Percentiles rank a stretch among this genome's conserved stretches.
These are phyloP conservation scores for Quercus suber DNA, from an alignment of 306 rosid species.

Conservation along the genomic window DNA sequence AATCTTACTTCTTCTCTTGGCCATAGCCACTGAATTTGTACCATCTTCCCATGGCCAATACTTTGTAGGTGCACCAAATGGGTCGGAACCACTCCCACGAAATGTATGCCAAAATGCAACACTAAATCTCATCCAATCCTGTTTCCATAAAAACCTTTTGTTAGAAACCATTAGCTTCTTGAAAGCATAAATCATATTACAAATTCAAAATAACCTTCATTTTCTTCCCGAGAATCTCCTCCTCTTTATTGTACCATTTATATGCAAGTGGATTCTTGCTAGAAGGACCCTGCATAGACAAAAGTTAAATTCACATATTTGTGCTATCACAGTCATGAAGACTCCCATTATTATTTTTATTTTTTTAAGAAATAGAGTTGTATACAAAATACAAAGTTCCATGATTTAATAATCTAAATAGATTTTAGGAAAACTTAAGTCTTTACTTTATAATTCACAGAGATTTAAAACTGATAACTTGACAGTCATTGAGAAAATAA, in stretches of 20 bases:
- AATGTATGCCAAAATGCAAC: constrained; percentile 99
- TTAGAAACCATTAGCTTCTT: constrained; percentile 19
- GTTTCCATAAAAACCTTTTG: constrained; percentile 6
- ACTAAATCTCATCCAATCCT: constrained; percentile 98
- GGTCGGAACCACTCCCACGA: constrained; percentile 90
- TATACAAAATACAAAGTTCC: neutral
- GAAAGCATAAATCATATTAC: neutral
- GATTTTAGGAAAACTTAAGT: neutral
- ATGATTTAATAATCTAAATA: neutral
- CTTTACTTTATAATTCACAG: neutral
- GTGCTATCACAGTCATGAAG: neutral
- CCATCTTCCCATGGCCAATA: constrained; percentile 98
- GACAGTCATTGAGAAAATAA: neutral
- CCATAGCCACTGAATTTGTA: constrained; percentile 84
- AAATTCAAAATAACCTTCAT: constrained; percentile 71
- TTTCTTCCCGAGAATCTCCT: constrained; percentile 85
- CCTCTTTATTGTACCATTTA: constrained; percentile 87
- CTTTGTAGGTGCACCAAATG: constrained; percentile 88
- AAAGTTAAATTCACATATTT: neutral
- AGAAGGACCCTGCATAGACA: constrained; percentile 67
- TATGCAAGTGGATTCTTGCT: constrained; percentile 78
- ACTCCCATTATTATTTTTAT: neutral
- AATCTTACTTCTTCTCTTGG: constrained; percentile 87
- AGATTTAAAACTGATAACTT: neutral
- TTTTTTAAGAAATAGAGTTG: neutral